phyloP scores from a whole-genome alignment of 2,329 filamentous ascomycete genomes.

The Beauveria asiatica region DNA sequence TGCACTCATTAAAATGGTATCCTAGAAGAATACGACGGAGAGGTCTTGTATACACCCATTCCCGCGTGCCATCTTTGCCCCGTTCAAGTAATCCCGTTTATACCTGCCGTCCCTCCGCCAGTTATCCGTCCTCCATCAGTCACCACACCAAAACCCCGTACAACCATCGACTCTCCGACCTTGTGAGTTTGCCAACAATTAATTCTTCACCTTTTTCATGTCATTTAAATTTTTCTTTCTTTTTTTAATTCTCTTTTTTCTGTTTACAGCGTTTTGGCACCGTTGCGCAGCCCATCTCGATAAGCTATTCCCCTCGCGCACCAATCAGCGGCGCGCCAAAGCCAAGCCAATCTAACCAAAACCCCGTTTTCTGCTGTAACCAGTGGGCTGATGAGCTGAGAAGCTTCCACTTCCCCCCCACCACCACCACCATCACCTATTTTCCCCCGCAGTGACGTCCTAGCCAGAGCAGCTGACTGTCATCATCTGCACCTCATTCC shows the following conservation, averaged over 20 bases:
- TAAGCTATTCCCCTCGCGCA: neutral
- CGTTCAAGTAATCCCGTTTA: too few relatives aligned
- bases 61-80: too few relatives aligned
- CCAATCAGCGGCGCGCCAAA: neutral
- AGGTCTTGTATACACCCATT: too few relatives aligned
- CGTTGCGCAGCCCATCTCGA: neutral
- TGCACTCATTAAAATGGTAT: too few relatives aligned
- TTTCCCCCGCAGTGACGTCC: too few relatives aligned
- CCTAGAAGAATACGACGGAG: too few relatives aligned
- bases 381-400: neutral
- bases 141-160: neutral
- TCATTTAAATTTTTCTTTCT: neutral
- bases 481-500: conserved; percentile 6
- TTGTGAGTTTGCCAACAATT: too few relatives aligned
- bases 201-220: neutral
- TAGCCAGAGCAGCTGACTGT: neutral
- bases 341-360: neutral
- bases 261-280: neutral
- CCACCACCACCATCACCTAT: neutral
- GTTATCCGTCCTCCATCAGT: too few relatives aligned
- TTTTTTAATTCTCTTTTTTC: neutral
- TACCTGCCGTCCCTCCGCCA: too few relatives aligned
- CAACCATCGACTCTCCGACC: neutral
- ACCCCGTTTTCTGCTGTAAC: too few relatives aligned
- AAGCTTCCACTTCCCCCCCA: too few relatives aligned